Evolutionary conservation across 2,329 filamentous ascomycete species (phyloP), one percentile per base, ranked within the genome.

Genomic region (Fusarium bactridioides): DNA sequence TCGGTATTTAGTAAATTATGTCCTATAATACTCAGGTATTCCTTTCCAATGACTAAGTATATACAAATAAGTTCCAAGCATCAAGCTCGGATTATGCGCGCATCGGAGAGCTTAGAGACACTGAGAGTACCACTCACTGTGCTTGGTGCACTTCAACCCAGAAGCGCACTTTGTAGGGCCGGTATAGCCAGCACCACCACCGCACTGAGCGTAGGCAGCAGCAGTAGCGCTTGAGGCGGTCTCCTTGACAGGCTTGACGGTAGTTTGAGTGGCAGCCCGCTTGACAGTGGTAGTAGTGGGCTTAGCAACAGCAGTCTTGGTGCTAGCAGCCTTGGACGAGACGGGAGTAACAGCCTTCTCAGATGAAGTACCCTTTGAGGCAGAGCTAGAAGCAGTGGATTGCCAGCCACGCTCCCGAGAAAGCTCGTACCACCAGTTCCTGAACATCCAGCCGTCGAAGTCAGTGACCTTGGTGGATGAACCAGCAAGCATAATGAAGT

Each of bases 391-490:
- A 10, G 27, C 23, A 33, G 56, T 38, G 9, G 45, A 64, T 58
- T 78, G 74, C 79, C 79, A 80, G 61, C 74, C 74, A 1, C 78
- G 77, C 23, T 75, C 44, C 2, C 78, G 77, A 33, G 79, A 80
- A 38, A 80, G 72, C 67, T 80, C 74, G 38, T 80, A 78, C 83
- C 83, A 86, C 83, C 83, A 86, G 73, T 86, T 83, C 4, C 84
- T 76, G 51, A 83, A 74, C 84, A 86, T 86, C 84, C 84, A 86
- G 25, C 82, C 83, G 58, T 86, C 84, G 54, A 86, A 86, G 45
- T 86, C 84, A 5, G 84, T 86, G 25, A 86, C 79, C 51, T 79
- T 65, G 25, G 73, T 77, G 3, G 84, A 77, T 50, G 81, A 82
- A 8, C 84, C 84, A 53, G 84, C 83, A 48, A 81, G 73, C 84